Base-by-base conservation (phyloP, 2,329 filamentous ascomycete genomes). In the Fusarium secorum region DNA sequence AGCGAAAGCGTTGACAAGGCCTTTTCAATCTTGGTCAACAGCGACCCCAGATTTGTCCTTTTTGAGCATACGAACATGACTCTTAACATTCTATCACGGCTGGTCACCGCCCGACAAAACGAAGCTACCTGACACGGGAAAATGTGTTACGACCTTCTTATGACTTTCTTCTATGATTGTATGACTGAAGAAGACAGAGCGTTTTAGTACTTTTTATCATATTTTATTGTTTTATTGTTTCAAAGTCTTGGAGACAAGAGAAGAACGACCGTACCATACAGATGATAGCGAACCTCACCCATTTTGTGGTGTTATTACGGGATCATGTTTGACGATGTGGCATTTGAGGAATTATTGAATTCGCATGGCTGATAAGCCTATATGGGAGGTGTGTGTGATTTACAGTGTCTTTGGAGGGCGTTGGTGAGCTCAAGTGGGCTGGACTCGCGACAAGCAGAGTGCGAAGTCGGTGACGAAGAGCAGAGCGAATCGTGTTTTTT, bases 1-100 rank as follows among this genome's bases (percentile, higher is more conserved):
- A 83, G 82, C 82, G 82, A 81, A 77, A 81, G 82, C 82, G 82
- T 83, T 83, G 78, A 78, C 79, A 80, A 80, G 79, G 80, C 78
- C 78, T 42, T 52, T 77, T 73, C 57, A 65, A 75, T 77, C 76
- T 77, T 77, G 72, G 71, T 80, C 74, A 75, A 76, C 75, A 73
- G 73, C 70, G 70, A 75, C 60, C 72, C 60, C 66, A 64, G 62
- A 66, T 61, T 72, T 75, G 70, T 70, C 66, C 64, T 71, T 75
- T 70, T 70, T 68, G 70, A 76, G 64, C 68, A 76, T 61, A 73
- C 64, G 72, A 73, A 69, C 68, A 70, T 63, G 70, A 70, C 60
- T 72, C 73, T 71, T 72, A 68, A 76, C 75, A 71, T 77, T 79
- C 76, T 75, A 74, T 74, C 66, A 73, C 74, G 78, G 74, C 76